phyloP scores from a whole-genome alignment of 805 yeast species.

The Saturnispora diversa region DNA sequence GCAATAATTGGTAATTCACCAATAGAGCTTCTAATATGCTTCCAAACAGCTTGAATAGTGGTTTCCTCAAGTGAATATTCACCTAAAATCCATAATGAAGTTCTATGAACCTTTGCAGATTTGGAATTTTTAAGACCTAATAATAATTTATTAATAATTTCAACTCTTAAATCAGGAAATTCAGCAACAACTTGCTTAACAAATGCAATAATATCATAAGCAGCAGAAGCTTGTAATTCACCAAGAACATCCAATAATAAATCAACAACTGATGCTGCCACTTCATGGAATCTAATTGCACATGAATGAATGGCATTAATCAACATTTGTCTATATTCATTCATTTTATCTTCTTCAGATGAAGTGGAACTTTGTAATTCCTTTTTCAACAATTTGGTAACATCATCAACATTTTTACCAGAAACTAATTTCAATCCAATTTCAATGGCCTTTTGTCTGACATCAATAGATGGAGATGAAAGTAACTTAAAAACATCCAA shows the following conservation, averaged over 20 bases:
- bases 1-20: conserved; percentile 90
- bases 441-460: conserved; percentile 78
- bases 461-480: conserved; percentile 84
- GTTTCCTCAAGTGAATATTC: conserved; percentile 71
- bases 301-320: conserved; percentile 83
- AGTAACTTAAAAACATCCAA: conserved; percentile 82
- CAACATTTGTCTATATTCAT: conserved; percentile 82
- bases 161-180: conserved; percentile 68
- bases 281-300: conserved; percentile 83
- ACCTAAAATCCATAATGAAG: conserved; percentile 93
- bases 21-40: conserved; percentile 65
- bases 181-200: conserved; percentile 91
- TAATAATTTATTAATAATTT: conserved; percentile 58
- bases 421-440: conserved; percentile 76
- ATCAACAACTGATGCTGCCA: conserved; percentile 86
- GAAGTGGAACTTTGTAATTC: conserved; percentile 72
- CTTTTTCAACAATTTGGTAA: conserved; percentile 82
- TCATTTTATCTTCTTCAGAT: conserved; percentile 67
- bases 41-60: conserved; percentile 81
- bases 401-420: conserved; percentile 88
- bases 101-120: conserved; percentile 87
- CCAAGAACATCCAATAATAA: conserved; percentile 77
- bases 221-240: conserved; percentile 77
- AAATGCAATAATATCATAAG: conserved; percentile 83
- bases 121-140: conserved; percentile 55